Percentiles rank a stretch among this genome's conserved stretches.
phyloP scores from a whole-genome alignment of 169 alveolate genomes.

The Plasmodium ovale region DNA sequence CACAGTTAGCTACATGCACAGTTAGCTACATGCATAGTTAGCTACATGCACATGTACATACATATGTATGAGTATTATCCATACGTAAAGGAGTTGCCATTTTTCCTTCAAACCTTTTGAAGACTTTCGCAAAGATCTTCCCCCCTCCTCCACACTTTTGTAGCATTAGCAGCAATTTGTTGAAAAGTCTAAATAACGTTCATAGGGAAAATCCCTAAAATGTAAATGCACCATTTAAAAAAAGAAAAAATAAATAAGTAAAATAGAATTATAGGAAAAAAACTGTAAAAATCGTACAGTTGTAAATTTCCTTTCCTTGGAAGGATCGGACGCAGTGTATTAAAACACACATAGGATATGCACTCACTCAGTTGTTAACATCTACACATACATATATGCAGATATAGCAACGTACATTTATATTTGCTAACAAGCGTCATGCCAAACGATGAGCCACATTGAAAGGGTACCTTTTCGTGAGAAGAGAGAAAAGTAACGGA shows the following conservation, averaged over 20 bases:
- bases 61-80: neutral
- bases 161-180: no score
- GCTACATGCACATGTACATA: neutral
- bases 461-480: neutral
- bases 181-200: no score
- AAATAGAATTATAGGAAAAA: no score
- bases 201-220: no score
- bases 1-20: neutral
- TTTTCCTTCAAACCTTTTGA: no score
- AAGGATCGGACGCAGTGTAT: neutral
- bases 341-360: no score
- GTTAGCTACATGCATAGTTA: neutral
- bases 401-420: no score
- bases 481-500: neutral
- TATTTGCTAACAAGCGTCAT: neutral
- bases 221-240: no score
- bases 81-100: neutral
- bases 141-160: no score
- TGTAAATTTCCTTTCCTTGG: neutral
- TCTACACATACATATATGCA: neutral
- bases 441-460: neutral
- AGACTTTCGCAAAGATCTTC: no score
- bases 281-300: no score
- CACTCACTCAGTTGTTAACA: neutral
- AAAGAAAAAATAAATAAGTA: no score